Conservation (phyloP, 2,329 filamentous ascomycete species). For the Esteya vermicola region DNA sequence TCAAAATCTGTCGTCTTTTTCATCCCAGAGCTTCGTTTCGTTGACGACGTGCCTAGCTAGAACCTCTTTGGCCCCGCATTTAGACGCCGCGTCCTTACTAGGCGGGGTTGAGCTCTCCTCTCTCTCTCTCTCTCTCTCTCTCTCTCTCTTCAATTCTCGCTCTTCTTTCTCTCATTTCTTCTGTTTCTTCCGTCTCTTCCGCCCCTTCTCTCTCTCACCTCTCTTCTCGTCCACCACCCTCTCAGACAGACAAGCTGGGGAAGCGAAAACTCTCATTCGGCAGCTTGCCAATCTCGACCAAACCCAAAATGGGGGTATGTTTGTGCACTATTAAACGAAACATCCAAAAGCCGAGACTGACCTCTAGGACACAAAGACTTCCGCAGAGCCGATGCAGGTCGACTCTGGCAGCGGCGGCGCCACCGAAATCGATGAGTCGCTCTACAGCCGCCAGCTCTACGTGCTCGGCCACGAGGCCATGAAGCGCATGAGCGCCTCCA, state of each 20-base stretch:
- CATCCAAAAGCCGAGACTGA: conserved; percentile 1
- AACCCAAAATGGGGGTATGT: conserved; percentile 49
- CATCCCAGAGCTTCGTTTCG: conserved; percentile 2
- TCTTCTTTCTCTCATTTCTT: conserved; percentile 6
- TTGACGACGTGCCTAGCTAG: conserved; percentile 1
- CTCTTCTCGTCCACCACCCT: conserved; percentile 2
- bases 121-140: not conserved
- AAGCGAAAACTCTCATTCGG: conserved; percentile 53
- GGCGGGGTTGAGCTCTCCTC: not conserved
- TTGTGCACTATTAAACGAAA: no score
- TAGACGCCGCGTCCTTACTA: not conserved
- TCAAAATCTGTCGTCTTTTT: not conserved
- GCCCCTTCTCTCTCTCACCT: not conserved
- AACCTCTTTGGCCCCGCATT: not conserved
- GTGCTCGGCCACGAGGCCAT: conserved; percentile 69
- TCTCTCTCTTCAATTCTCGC: not conserved
- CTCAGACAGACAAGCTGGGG: conserved; percentile 36
- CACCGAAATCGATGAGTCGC: conserved; percentile 55
- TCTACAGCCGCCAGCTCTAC: conserved; percentile 62
- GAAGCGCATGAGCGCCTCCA: conserved; percentile 97
- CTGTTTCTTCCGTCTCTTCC: conserved; percentile 1
- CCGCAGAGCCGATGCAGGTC: conserved; percentile 49
- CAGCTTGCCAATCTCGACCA: conserved; percentile 40
- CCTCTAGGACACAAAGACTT: conserved; percentile 31
- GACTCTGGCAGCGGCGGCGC: conserved; percentile 32